phyloP scores from a whole-genome alignment of 768 basidiomycete genomes.

The Leccinum boreale region DNA sequence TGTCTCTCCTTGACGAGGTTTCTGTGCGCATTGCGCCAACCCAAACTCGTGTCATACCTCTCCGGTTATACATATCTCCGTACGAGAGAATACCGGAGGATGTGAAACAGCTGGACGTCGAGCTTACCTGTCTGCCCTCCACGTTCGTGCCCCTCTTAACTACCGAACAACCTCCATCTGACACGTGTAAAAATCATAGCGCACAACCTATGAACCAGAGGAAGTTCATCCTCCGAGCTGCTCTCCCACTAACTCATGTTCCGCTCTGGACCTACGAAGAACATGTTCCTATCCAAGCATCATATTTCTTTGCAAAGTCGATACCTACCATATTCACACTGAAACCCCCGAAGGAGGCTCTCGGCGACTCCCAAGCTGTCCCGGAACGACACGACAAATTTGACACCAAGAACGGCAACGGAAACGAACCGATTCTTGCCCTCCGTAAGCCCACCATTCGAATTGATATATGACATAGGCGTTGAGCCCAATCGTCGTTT shows the following conservation, averaged over 20 bases:
- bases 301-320: slow-evolving; percentile 55
- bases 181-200: background rate
- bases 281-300: slow-evolving; percentile 44
- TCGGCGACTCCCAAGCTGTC: slow-evolving; percentile 10
- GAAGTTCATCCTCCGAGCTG: slow-evolving; percentile 29
- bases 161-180: background rate
- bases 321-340: slow-evolving; percentile 57
- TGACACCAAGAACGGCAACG: slow-evolving; percentile 7
- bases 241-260: slow-evolving; percentile 46
- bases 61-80: slow-evolving; percentile 42
- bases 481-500: background rate
- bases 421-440: slow-evolving; percentile 52
- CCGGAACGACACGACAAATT: background rate
- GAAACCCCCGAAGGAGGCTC: slow-evolving; percentile 49
- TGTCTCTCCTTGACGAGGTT: slow-evolving; percentile 15
- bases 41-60: slow-evolving; percentile 60
- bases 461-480: background rate
- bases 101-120: slow-evolving; percentile 38
- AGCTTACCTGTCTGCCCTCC: slow-evolving; percentile 30
- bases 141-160: background rate
- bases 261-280: slow-evolving; percentile 37
- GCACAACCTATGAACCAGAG: background rate
- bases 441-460: slow-evolving; percentile 47
- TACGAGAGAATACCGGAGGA: slow-evolving; percentile 30
- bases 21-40: slow-evolving; percentile 49